Conservation (phyloP, 805 yeast species). For the Candida suzukii region DNA sequence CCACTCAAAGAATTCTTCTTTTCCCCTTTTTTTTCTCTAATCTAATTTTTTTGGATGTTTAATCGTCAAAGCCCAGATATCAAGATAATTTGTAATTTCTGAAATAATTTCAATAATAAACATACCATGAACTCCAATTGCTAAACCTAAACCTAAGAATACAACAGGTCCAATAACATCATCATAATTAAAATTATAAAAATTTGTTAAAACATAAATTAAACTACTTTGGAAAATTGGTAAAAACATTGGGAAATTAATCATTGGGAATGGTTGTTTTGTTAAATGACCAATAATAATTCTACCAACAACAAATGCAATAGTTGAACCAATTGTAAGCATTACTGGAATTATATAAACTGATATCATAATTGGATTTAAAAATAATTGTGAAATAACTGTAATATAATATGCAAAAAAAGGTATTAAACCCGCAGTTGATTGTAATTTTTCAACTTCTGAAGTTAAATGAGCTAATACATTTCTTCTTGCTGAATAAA, state of each 20-base stretch:
- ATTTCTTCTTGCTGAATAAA: slow-evolving; percentile 57
- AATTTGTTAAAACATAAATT: slow-evolving; percentile 26
- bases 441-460: slow-evolving; percentile 25
- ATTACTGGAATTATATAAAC: slow-evolving; percentile 47
- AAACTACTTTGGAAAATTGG: slow-evolving; percentile 44
- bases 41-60: slow-evolving; percentile 55
- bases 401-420: slow-evolving; percentile 48
- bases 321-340: slow-evolving; percentile 62
- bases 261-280: slow-evolving; percentile 64
- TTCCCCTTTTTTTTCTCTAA: not conserved
- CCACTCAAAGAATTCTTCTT: no score
- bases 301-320: slow-evolving; percentile 87
- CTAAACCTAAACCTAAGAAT: slow-evolving; percentile 61
- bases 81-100: slow-evolving; percentile 73
- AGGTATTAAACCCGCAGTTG: slow-evolving; percentile 59
- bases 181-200: slow-evolving; percentile 32
- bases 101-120: slow-evolving; percentile 73
- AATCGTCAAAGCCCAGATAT: slow-evolving; percentile 78
- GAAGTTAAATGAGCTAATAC: slow-evolving; percentile 41
- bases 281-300: slow-evolving; percentile 86
- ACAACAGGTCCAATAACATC: slow-evolving; percentile 43
- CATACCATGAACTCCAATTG: slow-evolving; percentile 61
- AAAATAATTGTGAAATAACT: slow-evolving; percentile 37
- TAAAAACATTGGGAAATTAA: slow-evolving; percentile 63
- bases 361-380: slow-evolving; percentile 46